Base-by-base conservation (phyloP, 768 basidiomycete species). In the Kwoniella sp. region DNA sequence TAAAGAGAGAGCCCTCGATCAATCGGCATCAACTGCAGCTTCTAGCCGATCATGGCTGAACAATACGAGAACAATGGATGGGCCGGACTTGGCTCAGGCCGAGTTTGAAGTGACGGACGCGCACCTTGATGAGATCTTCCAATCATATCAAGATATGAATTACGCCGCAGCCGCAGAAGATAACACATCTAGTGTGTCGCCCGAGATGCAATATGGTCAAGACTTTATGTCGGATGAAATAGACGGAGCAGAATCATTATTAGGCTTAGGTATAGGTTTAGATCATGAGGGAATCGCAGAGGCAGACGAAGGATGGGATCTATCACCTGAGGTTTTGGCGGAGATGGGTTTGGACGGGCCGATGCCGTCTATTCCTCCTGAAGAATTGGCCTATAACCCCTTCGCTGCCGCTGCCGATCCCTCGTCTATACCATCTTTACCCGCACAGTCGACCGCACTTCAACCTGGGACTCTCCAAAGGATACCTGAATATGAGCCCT, bases 321-420 rank as follows among this genome's bases (percentile, higher is more conserved):
- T 47, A 24, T 19, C 48, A 17, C 10, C 48, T 30, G 46, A 27
- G 21, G 10, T 40, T 8, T 25, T n/a, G 21, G 46, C 2, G 19
- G 57, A 58, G 8, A 19, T 50, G 27, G 57, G 36, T 22, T 55
- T 44, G 5, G 55, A 36, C 22, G 22, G 19, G n/a, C 55, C 21
- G 21, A 0, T 1, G 2, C 40, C 40, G 19, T 3, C 24, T 2
- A n/a, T 12, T 2, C 50, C 58, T 1, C 29, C 24, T 24, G 36
- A 26, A 27, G 44, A 58, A 19, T n/a, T 29, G 40, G 13, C 24
- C 13, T 57, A 33, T 19, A 27, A 60, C 50, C 50, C 58, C 0
- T 60, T 60, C 48, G 58, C 58, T n/a, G 47, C 58, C 12, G 29
- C 59, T 9, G 13, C 55, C 30, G 24, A 17, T 12, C 12, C 52